Evolutionary conservation across 192 early-diverging fungal species (phyloP), one percentile per base, ranked within the genome.

Genomic region (Haplosporangium gracile): DNA sequence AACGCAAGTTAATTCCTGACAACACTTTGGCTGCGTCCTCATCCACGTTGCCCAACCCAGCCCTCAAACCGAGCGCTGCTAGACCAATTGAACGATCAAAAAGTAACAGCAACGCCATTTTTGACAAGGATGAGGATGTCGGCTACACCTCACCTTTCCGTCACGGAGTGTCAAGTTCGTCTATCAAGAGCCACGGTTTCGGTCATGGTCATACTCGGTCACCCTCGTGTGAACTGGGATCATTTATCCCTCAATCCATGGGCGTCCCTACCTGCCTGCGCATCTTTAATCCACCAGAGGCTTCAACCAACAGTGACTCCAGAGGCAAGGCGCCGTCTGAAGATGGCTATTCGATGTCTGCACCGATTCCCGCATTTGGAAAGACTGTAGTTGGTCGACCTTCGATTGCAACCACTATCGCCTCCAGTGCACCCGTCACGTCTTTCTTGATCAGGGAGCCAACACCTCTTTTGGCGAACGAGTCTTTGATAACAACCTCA

Each of bases 121-220:
- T 26, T 71, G 42, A 49, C 15, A 43, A 73, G 9, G 72, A 70
- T 22, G 69, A 70, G 7, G 69, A 73, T 51, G 72, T 73, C 15
- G 72, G 72, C 9, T 73, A 73, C 26, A 73, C 72, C 43, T 73
- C 72, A 4, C 72, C 72, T 16, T 73, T 47, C 26, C 72, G 72
- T 22, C 72, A 73, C n/a, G 72, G 72, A 38, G 72, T 73, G 26
- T 73, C 72, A 42, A 73, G 72, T 13, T 73, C 72, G 42, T 73
- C 72, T 7, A 24, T 73, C 45, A 73, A 73, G 60, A 65, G 60
- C 29, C 60, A 3, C 29, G 60, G 60, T 29, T 65, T 65, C 45
- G 11, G 72, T 73, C 72, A 51, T 32, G n/a, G 72, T 32, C 72
- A 73, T 73, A 22, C 20, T 73, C 72, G 72, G 7, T 73, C 72